Conservation (phyloP, 108 stramenopile genomes). For the Fistulifera pelliculosa region DNA sequence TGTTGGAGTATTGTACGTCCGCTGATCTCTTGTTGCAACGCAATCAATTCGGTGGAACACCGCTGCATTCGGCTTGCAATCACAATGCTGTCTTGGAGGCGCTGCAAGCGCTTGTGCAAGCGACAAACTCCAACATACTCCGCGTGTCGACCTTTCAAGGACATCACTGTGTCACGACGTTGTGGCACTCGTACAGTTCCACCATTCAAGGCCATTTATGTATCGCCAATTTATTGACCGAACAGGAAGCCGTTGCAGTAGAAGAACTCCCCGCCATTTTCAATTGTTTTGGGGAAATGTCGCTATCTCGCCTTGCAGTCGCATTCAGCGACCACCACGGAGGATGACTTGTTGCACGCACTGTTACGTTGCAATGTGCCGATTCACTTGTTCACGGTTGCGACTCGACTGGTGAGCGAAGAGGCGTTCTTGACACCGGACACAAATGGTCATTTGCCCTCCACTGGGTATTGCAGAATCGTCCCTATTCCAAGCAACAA, state of each 20-base stretch:
- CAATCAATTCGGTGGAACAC: conserved; percentile 32
- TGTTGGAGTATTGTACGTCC: conserved; percentile 19
- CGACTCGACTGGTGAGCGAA: conserved; percentile 12
- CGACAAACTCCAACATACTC: conserved; percentile 16
- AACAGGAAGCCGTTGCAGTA: not conserved
- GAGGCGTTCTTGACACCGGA: conserved; percentile 19
- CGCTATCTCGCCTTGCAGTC: conserved; percentile 17
- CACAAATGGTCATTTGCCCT: conserved; percentile 26
- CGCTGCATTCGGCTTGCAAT: conserved; percentile 31
- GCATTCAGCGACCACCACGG: conserved; percentile 6
- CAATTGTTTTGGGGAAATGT: conserved; percentile 33
- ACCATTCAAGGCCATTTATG: conserved; percentile 17
- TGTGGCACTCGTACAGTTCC: conserved; percentile 31
- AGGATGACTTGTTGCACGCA: conserved; percentile 7
- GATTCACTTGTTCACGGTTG: conserved; percentile 21
- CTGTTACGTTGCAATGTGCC: conserved; percentile 4
- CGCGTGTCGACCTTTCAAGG: conserved; percentile 17
- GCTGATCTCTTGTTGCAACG: conserved; percentile 22
- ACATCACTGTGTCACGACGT: conserved; percentile 18
- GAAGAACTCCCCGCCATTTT: conserved; percentile 18
- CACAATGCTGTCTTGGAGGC: conserved; percentile 23
- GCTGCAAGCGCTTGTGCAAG: conserved; percentile 16
- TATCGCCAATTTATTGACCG: not conserved
- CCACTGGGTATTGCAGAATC: conserved; percentile 14
- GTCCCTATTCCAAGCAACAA: conserved; percentile 29